Evolutionary conservation across 177 flowering plant species (phyloP).

Genomic region (Vitis hybrid): DNA sequence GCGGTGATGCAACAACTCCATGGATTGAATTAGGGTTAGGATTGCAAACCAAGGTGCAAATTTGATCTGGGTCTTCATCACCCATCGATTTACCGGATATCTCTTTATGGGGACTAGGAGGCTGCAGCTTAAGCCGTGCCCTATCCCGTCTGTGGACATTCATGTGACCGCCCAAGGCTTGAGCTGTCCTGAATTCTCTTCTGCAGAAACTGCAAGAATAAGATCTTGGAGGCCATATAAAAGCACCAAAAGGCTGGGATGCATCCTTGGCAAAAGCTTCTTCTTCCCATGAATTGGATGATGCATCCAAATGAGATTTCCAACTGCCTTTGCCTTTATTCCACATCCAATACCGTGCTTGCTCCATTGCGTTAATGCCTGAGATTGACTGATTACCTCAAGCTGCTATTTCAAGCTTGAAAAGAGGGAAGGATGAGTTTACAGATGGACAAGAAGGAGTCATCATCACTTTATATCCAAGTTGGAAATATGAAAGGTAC

Average conservation of each 20-base stretch:
- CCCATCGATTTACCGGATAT: too few relatives aligned
- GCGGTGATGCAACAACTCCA: neutral
- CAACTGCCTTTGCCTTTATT: neutral
- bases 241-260: neutral
- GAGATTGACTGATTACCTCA: neutral
- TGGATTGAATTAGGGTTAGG: neutral
- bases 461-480: neutral
- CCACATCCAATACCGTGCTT: neutral
- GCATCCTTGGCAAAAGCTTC: neutral
- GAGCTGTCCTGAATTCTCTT: slow-evolving; percentile 5
- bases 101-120: neutral
- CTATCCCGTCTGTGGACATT: neutral
- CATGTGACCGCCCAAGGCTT: neutral
- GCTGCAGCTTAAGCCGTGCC: neutral
- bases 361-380: neutral
- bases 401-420: neutral
- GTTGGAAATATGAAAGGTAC: neutral
- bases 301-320: neutral
- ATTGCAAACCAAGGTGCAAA: too few relatives aligned
- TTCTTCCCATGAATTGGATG: neutral
- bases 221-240: slow-evolving; percentile 2
- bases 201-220: slow-evolving; percentile 4
- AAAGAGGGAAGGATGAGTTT: neutral
- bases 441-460: neutral
- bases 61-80: too few relatives aligned